Evolutionary conservation across 169 alveolate species (phyloP).

Genomic region (Plasmodium knowlesi): DNA sequence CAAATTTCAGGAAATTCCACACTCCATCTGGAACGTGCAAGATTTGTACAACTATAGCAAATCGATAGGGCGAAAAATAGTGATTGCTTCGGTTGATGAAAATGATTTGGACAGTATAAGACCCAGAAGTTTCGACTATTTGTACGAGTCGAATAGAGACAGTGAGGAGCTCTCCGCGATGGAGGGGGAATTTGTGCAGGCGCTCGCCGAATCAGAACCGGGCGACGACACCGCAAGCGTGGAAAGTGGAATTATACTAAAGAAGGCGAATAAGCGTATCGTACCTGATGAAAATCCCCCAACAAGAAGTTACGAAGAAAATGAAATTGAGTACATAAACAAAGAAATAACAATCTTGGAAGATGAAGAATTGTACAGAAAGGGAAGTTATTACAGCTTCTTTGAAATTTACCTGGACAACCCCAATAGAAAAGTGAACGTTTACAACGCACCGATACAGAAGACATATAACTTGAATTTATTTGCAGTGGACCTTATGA

Average conservation of each 20-base stretch:
- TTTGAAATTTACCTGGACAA: slow-evolving; percentile 47
- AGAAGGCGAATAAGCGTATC: not conserved
- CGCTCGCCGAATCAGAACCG: not conserved
- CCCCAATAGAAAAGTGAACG: slow-evolving; percentile 4
- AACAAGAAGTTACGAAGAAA: not conserved
- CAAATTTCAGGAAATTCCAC: slow-evolving; percentile 24
- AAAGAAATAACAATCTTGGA: slow-evolving; percentile 13
- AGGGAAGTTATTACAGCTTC: slow-evolving; percentile 8
- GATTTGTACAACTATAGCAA: slow-evolving; percentile 53
- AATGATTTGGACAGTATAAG: slow-evolving; percentile 3
- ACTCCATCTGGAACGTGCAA: slow-evolving; percentile 10
- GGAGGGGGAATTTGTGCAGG: not conserved
- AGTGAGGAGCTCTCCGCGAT: not conserved
- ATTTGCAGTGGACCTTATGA: slow-evolving; percentile 64
- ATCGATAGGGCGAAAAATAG: slow-evolving; percentile 18
- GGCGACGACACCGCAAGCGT: not conserved
- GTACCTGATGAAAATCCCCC: not conserved
- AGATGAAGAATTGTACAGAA: slow-evolving; percentile 35
- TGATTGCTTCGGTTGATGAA: slow-evolving; percentile 36
- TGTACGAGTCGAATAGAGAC: slow-evolving; percentile 23
- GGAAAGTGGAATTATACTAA: not conserved
- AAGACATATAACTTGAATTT: slow-evolving; percentile 41
- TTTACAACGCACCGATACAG: slow-evolving; percentile 41
- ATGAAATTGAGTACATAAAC: slow-evolving; percentile 2
- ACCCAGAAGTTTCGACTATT: slow-evolving; percentile 37